These are phyloP conservation scores for Tolypocladium inflatum DNA, from an alignment of 2,329 filamentous ascomycete species.

Conservation along the genomic window DNA sequence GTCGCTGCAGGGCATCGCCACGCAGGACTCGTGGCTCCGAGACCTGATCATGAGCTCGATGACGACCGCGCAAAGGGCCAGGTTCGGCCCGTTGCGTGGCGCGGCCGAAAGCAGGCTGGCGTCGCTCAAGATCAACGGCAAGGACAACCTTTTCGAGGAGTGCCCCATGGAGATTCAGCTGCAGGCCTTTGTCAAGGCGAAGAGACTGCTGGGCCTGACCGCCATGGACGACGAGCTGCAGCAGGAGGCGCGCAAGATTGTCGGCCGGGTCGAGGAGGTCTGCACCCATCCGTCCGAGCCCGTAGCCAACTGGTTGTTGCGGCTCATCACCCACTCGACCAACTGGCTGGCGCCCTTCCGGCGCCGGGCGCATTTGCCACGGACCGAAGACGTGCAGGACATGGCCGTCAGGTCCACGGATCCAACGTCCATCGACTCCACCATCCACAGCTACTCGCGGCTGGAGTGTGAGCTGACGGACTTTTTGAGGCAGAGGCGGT, in stretches of 20 bases:
- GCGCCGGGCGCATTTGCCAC: slow-evolving; percentile 45
- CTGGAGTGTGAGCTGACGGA: slow-evolving; percentile 47
- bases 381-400: slow-evolving; percentile 44
- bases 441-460: slow-evolving; percentile 47
- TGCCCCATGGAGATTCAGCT: slow-evolving; percentile 47
- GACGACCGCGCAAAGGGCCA: slow-evolving; percentile 30
- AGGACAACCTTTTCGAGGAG: slow-evolving; percentile 45
- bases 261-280: slow-evolving; percentile 45
- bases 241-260: slow-evolving; percentile 46
- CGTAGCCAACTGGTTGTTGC: slow-evolving; percentile 46
- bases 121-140: slow-evolving; percentile 46
- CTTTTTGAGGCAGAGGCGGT: slow-evolving; percentile 36
- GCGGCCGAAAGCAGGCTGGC: slow-evolving; percentile 37
- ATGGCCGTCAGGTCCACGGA: slow-evolving; percentile 40
- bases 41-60: slow-evolving; percentile 46
- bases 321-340: slow-evolving; percentile 38
- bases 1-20: slow-evolving; percentile 27
- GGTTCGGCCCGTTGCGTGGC: slow-evolving; percentile 36
- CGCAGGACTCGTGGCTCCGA: slow-evolving; percentile 43
- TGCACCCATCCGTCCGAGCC: slow-evolving; percentile 38
- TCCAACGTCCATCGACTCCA: slow-evolving; percentile 46
- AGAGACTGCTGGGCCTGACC: slow-evolving; percentile 45
- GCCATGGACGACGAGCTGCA: slow-evolving; percentile 52
- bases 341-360: slow-evolving; percentile 48
- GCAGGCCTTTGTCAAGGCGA: slow-evolving; percentile 41